Evolutionary conservation across 768 basidiomycete genomes (phyloP), one percentile per base, ranked within the genome.

Genomic region (Neoboletus magnificus): DNA sequence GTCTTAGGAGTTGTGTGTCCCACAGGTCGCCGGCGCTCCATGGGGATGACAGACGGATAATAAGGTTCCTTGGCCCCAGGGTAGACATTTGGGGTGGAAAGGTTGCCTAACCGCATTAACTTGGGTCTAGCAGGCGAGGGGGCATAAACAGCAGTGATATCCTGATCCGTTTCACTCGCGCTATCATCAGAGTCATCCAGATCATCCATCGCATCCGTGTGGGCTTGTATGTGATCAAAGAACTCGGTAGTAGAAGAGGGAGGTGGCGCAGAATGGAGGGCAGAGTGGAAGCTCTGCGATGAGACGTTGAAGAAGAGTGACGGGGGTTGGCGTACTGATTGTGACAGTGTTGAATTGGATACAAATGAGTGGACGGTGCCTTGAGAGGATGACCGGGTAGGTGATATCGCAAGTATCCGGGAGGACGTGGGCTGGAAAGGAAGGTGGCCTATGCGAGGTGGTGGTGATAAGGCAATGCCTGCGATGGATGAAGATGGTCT

Each of bases 171-270:
- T 27, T 79, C 81, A 22, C 71, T 69, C 37, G 62, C 55, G 49
- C 70, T 72, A 52, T 78, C 78, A 25, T 78, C 77, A 48, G 82
- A 82, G 23, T 84, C 82, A 56, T 86, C 87, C 50, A 87, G 72
- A 58, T 86, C 88, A 61, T 88, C 85, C 82, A 90, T 83, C 25
- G 82, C 86, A 68, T 86, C 86, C 7, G 82, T 81, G 42, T 87
- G 83, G 16, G 79, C 73, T 61, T 89, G 85, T 43, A 90, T 84
- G 57, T 73, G 80, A 71, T 91, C 87, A 68, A 91, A 90, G 77
- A 90, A 90, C 30, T 82, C 82, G 25, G 83, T 80, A 0, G 86
- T 82, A 15, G 87, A 84, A 7, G 83, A 77, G 2, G 85, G 83
- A 15, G 79, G 81, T 15, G 87, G 86, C 33, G 82, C 85, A 41